Conservation (phyloP, 73 alveolate species). For the Breviolum minutum region DNA sequence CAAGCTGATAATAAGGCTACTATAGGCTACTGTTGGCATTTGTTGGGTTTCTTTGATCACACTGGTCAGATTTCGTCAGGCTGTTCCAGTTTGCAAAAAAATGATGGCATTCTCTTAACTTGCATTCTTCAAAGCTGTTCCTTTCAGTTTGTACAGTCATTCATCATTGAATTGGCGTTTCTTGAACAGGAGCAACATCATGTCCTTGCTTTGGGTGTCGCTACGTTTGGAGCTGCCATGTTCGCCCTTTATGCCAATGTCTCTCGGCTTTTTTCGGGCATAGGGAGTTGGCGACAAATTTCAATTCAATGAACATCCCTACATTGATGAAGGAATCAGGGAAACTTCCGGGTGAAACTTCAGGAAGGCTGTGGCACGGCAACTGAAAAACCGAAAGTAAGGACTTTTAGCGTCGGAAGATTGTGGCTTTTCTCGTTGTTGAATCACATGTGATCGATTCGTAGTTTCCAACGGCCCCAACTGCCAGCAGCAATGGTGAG, state of each 20-base stretch:
- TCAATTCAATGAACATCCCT: background rate
- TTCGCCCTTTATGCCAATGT: constrained; percentile 91
- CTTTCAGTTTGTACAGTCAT: background rate
- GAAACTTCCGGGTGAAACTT: background rate
- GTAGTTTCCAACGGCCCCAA: no score
- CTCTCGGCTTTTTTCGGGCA: no score
- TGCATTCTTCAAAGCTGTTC: background rate
- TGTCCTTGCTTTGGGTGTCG: constrained; percentile 68
- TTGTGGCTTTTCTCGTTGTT: no score
- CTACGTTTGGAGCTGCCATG: constrained; percentile 74
- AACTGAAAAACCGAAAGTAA: no score
- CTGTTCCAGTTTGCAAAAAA: constrained; percentile 9
- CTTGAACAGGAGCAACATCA: constrained; percentile 60
- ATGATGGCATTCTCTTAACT: constrained; percentile 17
- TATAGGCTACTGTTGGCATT: background rate
- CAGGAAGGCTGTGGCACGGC: no score
- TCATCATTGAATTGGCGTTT: background rate
- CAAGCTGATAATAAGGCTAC: no score
- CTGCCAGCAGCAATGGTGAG: background rate
- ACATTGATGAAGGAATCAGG: background rate
- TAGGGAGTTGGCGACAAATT: background rate
- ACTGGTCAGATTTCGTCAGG: background rate
- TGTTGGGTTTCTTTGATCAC: background rate
- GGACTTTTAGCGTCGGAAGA: no score
- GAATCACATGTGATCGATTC: no score